These are phyloP conservation scores for Phytophthora cactorum DNA, from an alignment of 352 stramenopile species.

Conservation along the genomic window DNA sequence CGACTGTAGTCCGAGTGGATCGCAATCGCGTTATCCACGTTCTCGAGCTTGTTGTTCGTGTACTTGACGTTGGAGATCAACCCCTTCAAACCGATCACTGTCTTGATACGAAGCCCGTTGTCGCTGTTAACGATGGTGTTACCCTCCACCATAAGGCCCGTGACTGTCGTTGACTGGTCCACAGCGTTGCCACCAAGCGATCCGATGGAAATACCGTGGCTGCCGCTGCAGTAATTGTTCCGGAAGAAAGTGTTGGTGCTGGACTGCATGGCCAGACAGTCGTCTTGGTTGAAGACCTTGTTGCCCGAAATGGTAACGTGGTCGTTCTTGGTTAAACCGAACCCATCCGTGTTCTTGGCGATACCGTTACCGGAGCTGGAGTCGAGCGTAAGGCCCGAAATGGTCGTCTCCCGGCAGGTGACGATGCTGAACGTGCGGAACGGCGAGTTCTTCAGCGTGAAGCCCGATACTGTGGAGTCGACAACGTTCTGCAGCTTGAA, in stretches of 20 bases:
- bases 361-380: conserved; percentile 15
- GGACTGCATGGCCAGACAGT: conserved; percentile 29
- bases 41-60: conserved; percentile 17
- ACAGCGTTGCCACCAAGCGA: conserved; percentile 23
- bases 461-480: conserved; percentile 34
- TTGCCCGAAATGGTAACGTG: conserved; percentile 36
- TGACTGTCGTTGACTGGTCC: conserved; percentile 21
- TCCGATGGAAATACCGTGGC: conserved; percentile 35
- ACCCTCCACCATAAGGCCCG: conserved; percentile 13
- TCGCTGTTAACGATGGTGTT: conserved; percentile 35
- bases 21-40: conserved; percentile 20
- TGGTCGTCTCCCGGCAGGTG: conserved; percentile 25
- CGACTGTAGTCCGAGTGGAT: conserved; percentile 28
- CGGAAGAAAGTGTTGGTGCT: conserved; percentile 24
- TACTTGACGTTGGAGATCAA: conserved; percentile 22
- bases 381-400: conserved; percentile 29
- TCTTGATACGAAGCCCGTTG: conserved; percentile 37
- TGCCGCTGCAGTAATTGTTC: conserved; percentile 23
- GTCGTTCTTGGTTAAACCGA: conserved; percentile 33
- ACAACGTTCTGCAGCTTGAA: conserved; percentile 37
- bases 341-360: conserved; percentile 33
- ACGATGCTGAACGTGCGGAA: conserved; percentile 36
- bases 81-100: conserved; percentile 19
- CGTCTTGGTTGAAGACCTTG: conserved; percentile 40
- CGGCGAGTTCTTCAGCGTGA: conserved; percentile 43